Percentiles rank a stretch among this genome's conserved stretches.
Evolutionary conservation across 495 filamentous ascomycete species (phyloP).

Genomic region (Aspergillus conjunctus): DNA sequence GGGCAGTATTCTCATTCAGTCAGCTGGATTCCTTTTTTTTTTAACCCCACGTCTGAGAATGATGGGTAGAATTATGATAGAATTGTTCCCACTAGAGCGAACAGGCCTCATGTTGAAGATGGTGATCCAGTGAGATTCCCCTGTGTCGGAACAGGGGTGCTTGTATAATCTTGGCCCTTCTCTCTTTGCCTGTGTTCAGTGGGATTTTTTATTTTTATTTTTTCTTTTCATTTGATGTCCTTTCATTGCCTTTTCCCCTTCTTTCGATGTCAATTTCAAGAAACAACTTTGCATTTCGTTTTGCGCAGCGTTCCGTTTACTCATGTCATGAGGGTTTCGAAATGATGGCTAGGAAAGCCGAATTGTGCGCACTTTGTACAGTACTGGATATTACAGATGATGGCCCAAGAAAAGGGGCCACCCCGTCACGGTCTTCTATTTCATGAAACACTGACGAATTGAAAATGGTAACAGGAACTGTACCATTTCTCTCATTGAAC

Average conservation of each 20-base stretch:
- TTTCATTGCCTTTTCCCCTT: not conserved
- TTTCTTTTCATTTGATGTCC: not conserved
- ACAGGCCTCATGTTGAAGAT: slow-evolving; percentile 1
- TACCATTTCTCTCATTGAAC: not conserved
- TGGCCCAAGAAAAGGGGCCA: not conserved
- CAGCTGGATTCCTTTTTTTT: slow-evolving; percentile 1
- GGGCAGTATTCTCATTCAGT: slow-evolving; percentile 16
- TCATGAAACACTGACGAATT: not conserved
- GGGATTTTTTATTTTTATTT: not conserved
- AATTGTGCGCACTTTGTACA: slow-evolving; percentile 5
- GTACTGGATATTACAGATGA: not conserved
- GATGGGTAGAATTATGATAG: slow-evolving; percentile 18
- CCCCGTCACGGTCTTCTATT: not conserved
- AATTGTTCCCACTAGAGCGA: slow-evolving; percentile 2
- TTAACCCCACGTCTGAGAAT: slow-evolving; percentile 19
- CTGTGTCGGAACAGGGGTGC: not conserved
- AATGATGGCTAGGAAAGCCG: not conserved
- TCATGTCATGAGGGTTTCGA: not conserved
- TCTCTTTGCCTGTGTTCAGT: not conserved
- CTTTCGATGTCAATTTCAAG: not conserved
- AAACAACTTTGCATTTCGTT: not conserved
- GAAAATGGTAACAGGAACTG: not conserved
- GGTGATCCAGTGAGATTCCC: not conserved
- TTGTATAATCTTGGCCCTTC: too few relatives aligned
- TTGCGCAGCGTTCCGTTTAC: not conserved